phyloP scores from a whole-genome alignment of 2,329 filamentous ascomycete genomes.

The Verticillium klebahnii region DNA sequence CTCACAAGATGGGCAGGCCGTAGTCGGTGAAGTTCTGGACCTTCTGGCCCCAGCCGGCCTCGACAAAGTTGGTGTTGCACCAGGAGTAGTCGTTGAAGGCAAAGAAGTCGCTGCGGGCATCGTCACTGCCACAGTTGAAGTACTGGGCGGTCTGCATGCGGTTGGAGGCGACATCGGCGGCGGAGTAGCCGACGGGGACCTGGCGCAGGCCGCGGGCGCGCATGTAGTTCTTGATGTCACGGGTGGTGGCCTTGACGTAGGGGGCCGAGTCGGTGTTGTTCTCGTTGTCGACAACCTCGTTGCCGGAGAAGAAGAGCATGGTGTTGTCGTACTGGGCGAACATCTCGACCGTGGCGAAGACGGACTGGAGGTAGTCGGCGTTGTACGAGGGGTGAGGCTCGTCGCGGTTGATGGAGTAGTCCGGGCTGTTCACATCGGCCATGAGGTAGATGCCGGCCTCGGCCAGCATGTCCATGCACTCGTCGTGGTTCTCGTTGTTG shows the following conservation, averaged over 20 bases:
- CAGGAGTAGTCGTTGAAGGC: conserved; percentile 88
- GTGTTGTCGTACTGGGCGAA: conserved; percentile 84
- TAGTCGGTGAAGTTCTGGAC: conserved; percentile 84
- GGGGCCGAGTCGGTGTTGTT: conserved; percentile 62
- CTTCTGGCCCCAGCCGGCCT: conserved; percentile 81
- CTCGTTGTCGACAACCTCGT: conserved; percentile 71
- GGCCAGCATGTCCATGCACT: conserved; percentile 77
- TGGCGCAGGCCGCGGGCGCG: conserved; percentile 55
- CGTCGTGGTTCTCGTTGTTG: conserved; percentile 71
- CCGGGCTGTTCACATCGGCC: conserved; percentile 83
- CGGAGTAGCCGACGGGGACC: conserved; percentile 71
- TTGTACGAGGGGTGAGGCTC: conserved; percentile 79
- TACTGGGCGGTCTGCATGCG: conserved; percentile 82
- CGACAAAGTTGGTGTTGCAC: conserved; percentile 68
- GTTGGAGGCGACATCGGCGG: conserved; percentile 79
- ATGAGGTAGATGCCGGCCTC: conserved; percentile 90
- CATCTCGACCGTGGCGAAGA: conserved; percentile 84
- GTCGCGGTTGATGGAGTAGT: conserved; percentile 80
- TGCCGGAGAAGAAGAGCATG: conserved; percentile 78
- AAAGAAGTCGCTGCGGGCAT: conserved; percentile 83
- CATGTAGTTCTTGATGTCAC: conserved; percentile 72
- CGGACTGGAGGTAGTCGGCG: conserved; percentile 72
- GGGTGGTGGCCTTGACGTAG: conserved; percentile 74
- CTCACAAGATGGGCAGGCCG: conserved; percentile 76
- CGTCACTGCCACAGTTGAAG: conserved; percentile 88